Evolutionary conservation across 1,284 basidiomycete species (phyloP).

Genomic region (Austropuccinia psidii): DNA sequence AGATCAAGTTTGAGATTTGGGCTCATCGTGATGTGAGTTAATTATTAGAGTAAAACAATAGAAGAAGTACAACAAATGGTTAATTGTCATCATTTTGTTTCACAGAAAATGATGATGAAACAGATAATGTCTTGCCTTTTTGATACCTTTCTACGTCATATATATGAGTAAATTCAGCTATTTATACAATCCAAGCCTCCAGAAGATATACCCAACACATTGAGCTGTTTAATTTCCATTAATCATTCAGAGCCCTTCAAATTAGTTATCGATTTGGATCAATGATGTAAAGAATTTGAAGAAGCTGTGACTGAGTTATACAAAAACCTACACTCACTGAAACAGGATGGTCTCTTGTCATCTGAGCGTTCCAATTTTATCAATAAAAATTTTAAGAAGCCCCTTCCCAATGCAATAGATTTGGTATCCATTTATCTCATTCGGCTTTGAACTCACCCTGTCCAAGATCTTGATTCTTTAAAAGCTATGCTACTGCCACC

Average conservation of each 20-base stretch:
- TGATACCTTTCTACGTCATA: constrained; percentile 71
- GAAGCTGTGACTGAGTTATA: constrained; percentile 39
- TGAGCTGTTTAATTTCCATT: constrained; percentile 11
- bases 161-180: constrained; percentile 75
- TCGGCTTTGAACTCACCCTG: constrained; percentile 10
- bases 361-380: constrained; percentile 63
- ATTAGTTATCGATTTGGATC: constrained; percentile 55
- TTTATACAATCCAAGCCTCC: constrained; percentile 63
- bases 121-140: constrained; percentile 55
- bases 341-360: constrained; percentile 57
- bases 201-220: constrained; percentile 57
- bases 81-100: constrained; percentile 53
- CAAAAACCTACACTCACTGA: constrained; percentile 51
- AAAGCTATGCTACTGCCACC: constrained; percentile 25
- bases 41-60: background rate
- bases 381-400: constrained; percentile 75
- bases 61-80: constrained; percentile 53
- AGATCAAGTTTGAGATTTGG: constrained; percentile 60
- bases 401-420: constrained; percentile 56
- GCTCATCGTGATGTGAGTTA: constrained; percentile 65
- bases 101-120: constrained; percentile 41
- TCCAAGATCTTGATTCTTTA: constrained; percentile 29
- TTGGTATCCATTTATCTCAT: constrained; percentile 22
- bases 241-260: constrained; percentile 54
- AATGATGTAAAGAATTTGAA: constrained; percentile 46